These are phyloP conservation scores for Chalciporus sphaerocephalus DNA, from an alignment of 768 basidiomycete genomes.

Conservation along the genomic window DNA sequence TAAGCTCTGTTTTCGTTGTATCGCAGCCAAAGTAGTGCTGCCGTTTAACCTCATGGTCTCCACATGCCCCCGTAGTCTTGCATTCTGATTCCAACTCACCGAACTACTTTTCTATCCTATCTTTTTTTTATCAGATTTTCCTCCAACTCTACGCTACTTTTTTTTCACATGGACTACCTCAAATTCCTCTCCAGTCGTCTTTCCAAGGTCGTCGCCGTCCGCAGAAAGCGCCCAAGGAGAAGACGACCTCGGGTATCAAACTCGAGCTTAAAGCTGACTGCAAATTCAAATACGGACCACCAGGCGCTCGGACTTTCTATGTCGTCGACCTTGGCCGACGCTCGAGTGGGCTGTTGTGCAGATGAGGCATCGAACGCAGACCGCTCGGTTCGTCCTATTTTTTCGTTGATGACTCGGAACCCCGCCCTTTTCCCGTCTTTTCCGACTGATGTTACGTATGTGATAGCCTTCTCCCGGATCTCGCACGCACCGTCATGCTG, in stretches of 20 bases:
- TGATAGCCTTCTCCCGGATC: background rate
- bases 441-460: background rate
- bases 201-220: conserved; percentile 22
- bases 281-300: conserved; percentile 4
- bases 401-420: background rate
- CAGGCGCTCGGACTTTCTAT: conserved; percentile 10
- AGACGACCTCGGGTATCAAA: conserved; percentile 7
- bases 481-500: background rate
- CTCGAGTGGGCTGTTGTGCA: background rate
- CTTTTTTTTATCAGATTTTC: too few relatives aligned
- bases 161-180: conserved; percentile 20
- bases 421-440: background rate
- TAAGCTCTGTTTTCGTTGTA: background rate
- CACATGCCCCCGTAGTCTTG: conserved; percentile 1
- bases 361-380: background rate
- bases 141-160: too few relatives aligned
- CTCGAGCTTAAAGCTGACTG: conserved; percentile 12
- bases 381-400: conserved; percentile 11
- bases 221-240: conserved; percentile 11
- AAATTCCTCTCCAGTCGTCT: conserved; percentile 14
- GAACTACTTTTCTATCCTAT: background rate
- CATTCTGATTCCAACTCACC: background rate
- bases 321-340: background rate
- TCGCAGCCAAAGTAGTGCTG: conserved; percentile 19
- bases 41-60: conserved; percentile 14